Evolutionary conservation across 331 rosid species (phyloP).

Genomic region (Erythrophleum ivorense): DNA sequence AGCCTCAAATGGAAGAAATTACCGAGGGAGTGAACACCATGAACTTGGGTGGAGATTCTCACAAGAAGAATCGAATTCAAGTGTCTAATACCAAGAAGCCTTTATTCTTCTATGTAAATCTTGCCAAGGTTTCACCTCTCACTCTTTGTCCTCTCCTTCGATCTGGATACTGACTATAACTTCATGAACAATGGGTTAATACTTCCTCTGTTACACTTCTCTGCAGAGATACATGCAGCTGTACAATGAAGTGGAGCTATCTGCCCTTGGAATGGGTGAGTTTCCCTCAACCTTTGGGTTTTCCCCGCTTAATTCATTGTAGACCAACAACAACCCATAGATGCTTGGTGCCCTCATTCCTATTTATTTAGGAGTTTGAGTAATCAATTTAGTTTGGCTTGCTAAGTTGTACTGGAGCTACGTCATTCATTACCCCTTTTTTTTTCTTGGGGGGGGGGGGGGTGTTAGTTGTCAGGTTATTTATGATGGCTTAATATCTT

Average conservation of each 20-base stretch:
- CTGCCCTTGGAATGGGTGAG: slow-evolving; percentile 81
- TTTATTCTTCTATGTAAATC: slow-evolving; percentile 68
- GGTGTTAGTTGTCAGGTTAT: too few relatives aligned
- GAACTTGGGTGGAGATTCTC: slow-evolving; percentile 43
- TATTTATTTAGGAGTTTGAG: too few relatives aligned
- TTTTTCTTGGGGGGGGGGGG: not conserved
- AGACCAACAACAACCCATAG: not conserved
- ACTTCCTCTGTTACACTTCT: not conserved
- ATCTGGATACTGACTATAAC: slow-evolving; percentile 12
- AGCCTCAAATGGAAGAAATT: slow-evolving; percentile 53
- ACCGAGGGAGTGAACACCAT: slow-evolving; percentile 59
- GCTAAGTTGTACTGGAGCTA: not conserved
- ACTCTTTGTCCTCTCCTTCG: not conserved
- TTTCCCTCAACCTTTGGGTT: not conserved
- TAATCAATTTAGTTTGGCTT: too few relatives aligned
- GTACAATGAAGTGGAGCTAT: slow-evolving; percentile 74
- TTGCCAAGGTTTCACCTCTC: slow-evolving; percentile 53
- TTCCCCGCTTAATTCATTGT: not conserved
- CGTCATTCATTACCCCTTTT: not conserved
- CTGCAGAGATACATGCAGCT: slow-evolving; percentile 76
- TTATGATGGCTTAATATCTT: too few relatives aligned
- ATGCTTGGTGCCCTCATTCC: too few relatives aligned
- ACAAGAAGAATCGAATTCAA: slow-evolving; percentile 67
- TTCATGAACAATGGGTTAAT: not conserved
- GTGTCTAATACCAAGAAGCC: slow-evolving; percentile 71